Evolutionary conservation across 108 stramenopile species (phyloP).

Genomic region (Cyclotella choctawhatcheeana): DNA sequence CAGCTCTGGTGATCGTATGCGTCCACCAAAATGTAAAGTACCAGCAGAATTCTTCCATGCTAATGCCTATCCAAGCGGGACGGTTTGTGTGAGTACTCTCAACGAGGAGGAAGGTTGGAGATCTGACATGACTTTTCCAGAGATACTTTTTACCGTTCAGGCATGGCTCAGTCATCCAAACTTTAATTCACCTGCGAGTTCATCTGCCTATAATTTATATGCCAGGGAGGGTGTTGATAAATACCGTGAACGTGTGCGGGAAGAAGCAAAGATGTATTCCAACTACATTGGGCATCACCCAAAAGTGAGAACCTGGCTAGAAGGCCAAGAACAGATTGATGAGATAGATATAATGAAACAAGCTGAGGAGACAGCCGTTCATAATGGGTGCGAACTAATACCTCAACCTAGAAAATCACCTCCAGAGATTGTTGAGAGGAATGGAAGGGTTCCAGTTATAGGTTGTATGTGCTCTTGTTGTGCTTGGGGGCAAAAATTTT

Average conservation of each 20-base stretch:
- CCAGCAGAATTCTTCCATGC: background rate
- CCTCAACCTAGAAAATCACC: too few species aligned
- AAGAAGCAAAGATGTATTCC: background rate
- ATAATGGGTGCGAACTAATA: too few species aligned
- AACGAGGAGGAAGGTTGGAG: background rate
- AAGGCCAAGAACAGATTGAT: background rate
- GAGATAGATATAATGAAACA: background rate
- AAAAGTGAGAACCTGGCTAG: background rate
- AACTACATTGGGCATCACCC: background rate
- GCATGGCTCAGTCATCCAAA: background rate
- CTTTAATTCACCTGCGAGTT: background rate
- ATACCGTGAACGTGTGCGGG: background rate
- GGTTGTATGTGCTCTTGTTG: background rate
- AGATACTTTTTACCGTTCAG: background rate
- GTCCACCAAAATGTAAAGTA: slow-evolving; percentile 2
- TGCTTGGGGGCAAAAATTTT: slow-evolving; percentile 2
- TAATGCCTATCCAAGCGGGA: background rate
- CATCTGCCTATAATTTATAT: background rate
- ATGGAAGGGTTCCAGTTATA: background rate
- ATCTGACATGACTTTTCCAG: background rate
- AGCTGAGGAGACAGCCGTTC: background rate
- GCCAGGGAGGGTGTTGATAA: background rate
- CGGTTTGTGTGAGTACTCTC: background rate
- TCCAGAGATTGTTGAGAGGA: background rate
- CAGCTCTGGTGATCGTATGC: background rate